These are phyloP conservation scores for Astrephomene gubernaculifera DNA, from an alignment of 139 green algal species.

Conservation along the genomic window DNA sequence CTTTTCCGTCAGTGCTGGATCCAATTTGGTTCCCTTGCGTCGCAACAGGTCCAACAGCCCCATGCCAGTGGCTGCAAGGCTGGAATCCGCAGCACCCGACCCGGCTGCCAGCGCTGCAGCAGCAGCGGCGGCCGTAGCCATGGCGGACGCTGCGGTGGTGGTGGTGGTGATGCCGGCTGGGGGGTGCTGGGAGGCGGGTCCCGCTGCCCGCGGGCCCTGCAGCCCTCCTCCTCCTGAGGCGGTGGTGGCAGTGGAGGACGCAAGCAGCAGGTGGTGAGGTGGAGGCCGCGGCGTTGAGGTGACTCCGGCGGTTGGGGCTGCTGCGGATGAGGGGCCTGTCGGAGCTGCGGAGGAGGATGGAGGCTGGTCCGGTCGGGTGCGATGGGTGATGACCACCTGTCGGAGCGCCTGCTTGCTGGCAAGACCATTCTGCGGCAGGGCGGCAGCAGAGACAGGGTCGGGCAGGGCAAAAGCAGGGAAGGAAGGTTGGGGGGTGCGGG, in stretches of 20 bases:
- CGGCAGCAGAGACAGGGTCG: not conserved
- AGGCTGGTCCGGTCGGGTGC: not conserved
- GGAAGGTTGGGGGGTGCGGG: not conserved
- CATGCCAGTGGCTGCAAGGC: not conserved
- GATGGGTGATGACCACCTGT: slow-evolving; percentile 6
- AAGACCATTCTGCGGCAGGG: not conserved
- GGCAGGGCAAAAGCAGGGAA: not conserved
- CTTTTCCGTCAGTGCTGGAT: not conserved
- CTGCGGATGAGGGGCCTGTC: not conserved
- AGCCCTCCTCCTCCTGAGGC: no score
- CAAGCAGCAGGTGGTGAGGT: no score
- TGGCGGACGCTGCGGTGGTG: no score
- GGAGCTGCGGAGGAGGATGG: not conserved
- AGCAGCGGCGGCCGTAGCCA: not conserved
- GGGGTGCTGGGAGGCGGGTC: no score
- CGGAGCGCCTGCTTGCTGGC: not conserved
- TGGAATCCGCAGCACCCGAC: not conserved
- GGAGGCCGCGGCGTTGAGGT: no score
- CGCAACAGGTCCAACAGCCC: not conserved
- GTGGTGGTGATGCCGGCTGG: no score
- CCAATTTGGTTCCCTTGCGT: not conserved
- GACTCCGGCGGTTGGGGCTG: not conserved
- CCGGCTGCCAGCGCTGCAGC: not conserved
- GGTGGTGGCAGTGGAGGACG: no score
- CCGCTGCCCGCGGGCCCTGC: no score